A percentile compares a stretch with the other conserved stretches of the same genome.
Conservation (phyloP, 768 basidiomycete genomes). For the Lepiota venenata region DNA sequence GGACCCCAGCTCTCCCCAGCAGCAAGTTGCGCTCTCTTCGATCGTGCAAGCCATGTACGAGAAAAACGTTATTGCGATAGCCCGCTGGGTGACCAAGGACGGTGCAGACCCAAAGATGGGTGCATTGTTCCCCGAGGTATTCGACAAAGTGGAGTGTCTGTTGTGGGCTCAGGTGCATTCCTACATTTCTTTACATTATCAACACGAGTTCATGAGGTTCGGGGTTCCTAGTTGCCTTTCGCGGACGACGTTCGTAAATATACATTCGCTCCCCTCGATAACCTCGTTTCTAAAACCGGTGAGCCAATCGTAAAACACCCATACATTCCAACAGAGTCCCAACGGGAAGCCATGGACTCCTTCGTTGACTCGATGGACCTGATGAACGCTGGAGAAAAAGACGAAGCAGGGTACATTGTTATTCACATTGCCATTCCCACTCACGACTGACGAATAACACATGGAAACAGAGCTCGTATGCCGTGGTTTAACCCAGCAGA, state of each 20-base stretch:
- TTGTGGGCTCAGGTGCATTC: slow-evolving; percentile 74
- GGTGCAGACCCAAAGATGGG: slow-evolving; percentile 85
- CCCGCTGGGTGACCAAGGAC: slow-evolving; percentile 76
- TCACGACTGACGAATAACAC: slow-evolving; percentile 1
- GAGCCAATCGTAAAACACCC: slow-evolving; percentile 63
- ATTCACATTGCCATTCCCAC: background rate
- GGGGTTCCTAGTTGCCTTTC: slow-evolving; percentile 72
- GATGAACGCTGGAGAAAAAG: slow-evolving; percentile 67
- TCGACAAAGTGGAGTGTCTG: slow-evolving; percentile 72
- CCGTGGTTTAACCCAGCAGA: slow-evolving; percentile 77
- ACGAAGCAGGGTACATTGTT: slow-evolving; percentile 64
- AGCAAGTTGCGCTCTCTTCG: slow-evolving; percentile 85
- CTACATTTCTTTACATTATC: background rate
- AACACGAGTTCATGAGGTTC: slow-evolving; percentile 25
- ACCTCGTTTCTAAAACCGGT: too few relatives aligned
- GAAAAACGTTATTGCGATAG: slow-evolving; percentile 69
- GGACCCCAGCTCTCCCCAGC: slow-evolving; percentile 56
- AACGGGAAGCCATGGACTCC: slow-evolving; percentile 77
- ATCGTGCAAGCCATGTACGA: slow-evolving; percentile 79
- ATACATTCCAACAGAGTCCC: slow-evolving; percentile 76
- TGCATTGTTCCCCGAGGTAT: slow-evolving; percentile 58
- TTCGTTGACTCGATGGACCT: slow-evolving; percentile 92
- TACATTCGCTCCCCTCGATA: slow-evolving; percentile 76
- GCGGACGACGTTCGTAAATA: slow-evolving; percentile 91
- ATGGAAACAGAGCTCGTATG: slow-evolving; percentile 41